Percentiles rank a stretch among this genome's conserved stretches.
Evolutionary conservation across 176 grass and related monocot genomes (phyloP).

Genomic region (Hyparrhenia diplandra): DNA sequence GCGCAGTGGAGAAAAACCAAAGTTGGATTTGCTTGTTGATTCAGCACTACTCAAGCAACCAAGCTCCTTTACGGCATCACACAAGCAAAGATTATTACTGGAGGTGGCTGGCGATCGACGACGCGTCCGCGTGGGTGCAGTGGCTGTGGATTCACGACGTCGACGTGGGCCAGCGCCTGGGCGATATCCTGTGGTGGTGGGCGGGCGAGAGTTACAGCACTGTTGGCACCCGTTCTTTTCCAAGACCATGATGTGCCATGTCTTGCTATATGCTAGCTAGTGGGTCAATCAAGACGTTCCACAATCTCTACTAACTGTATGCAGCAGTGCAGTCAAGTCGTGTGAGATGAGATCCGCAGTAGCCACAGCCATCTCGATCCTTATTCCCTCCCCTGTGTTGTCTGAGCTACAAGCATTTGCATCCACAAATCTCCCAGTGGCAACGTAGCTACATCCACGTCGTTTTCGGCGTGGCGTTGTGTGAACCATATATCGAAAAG

Average conservation of each 20-base stretch:
- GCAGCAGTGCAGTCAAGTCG: background rate
- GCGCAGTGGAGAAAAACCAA: background rate
- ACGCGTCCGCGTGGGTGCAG: too few species aligned
- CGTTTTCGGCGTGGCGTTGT: background rate
- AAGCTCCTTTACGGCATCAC: background rate
- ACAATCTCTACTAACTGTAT: background rate
- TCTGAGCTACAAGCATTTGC: background rate
- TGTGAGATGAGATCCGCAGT: background rate
- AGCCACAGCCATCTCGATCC: background rate
- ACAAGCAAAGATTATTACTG: background rate
- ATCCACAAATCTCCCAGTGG: background rate
- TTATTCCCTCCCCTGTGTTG: background rate
- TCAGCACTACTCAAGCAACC: background rate
- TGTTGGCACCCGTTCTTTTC: background rate
- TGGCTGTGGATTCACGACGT: slow-evolving; percentile 14
- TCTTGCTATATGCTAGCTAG: too few species aligned
- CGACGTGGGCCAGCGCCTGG: background rate
- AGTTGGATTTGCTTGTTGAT: background rate
- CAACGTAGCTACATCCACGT: background rate
- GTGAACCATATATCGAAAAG: slow-evolving; percentile 10
- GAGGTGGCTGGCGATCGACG: slow-evolving; percentile 6
- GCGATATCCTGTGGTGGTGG: slow-evolving; percentile 14
- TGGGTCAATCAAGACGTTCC: too few species aligned
- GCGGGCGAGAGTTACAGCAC: slow-evolving; percentile 16
- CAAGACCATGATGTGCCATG: background rate